These are phyloP conservation scores for Dactylellina parvicollis DNA, from an alignment of 2,329 filamentous ascomycete genomes.

Conservation along the genomic window DNA sequence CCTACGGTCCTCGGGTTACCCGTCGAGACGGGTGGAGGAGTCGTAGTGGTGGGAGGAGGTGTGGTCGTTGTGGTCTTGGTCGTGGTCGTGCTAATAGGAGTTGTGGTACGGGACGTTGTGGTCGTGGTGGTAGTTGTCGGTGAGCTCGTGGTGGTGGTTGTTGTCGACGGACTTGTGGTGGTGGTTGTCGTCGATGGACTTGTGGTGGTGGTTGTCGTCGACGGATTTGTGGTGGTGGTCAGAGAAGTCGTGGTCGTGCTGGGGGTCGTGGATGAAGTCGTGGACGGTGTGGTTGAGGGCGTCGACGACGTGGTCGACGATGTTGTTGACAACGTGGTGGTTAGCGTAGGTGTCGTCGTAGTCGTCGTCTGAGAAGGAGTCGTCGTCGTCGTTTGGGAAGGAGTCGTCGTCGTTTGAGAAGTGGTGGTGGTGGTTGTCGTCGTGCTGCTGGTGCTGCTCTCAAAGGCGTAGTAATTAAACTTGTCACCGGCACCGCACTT, in stretches of 20 bases:
- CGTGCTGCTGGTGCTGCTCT: too few species aligned
- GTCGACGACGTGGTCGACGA: constrained; percentile 16
- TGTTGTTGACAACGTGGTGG: constrained; percentile 23
- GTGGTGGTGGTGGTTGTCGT: constrained; percentile 5
- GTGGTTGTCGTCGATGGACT: not conserved
- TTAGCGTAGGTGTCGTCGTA: constrained; percentile 4
- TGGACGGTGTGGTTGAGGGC: constrained; percentile 28
- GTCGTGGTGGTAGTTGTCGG: constrained; percentile 6
- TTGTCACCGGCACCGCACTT: constrained; percentile 63
- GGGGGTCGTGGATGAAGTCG: constrained; percentile 5
- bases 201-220: constrained; percentile 14
- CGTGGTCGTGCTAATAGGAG: not conserved
- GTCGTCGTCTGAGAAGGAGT: constrained; percentile 55
- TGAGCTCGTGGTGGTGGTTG: constrained; percentile 16
- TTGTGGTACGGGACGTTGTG: constrained; percentile 2
- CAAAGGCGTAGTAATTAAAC: constrained; percentile 60
- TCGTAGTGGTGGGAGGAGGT: constrained; percentile 6
- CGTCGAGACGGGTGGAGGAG: not conserved
- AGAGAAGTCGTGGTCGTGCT: constrained; percentile 3
- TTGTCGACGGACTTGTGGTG: constrained; percentile 12
- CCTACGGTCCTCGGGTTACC: constrained; percentile 35
- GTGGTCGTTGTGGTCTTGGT: constrained; percentile 2
- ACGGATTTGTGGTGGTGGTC: not conserved
- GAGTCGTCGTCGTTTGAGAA: constrained; percentile 1
- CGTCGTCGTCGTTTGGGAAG: constrained; percentile 1